Percentiles rank a stretch among this genome's conserved stretches.
These are phyloP conservation scores for Beauveria rudraprayagi DNA, from an alignment of 2,329 filamentous ascomycete genomes.

Conservation along the genomic window DNA sequence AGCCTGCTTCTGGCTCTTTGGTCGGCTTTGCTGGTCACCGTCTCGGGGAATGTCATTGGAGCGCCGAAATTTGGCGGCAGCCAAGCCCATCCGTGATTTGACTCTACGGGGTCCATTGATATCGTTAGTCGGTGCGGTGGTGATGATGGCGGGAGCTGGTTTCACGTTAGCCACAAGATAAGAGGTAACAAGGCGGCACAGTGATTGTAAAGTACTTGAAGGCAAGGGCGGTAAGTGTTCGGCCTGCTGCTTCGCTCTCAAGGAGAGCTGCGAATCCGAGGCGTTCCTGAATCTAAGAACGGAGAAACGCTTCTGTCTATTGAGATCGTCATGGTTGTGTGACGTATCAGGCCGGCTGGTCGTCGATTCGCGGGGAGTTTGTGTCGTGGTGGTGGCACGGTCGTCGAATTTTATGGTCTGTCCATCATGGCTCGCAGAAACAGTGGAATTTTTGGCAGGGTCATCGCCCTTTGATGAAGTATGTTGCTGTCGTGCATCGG, in stretches of 20 bases:
- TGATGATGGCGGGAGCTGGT: slow-evolving; percentile 70
- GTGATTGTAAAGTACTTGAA: slow-evolving; percentile 37
- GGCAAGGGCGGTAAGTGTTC: slow-evolving; percentile 49
- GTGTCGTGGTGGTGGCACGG: slow-evolving; percentile 16
- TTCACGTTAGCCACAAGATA: slow-evolving; percentile 18
- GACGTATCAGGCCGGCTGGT: slow-evolving; percentile 37
- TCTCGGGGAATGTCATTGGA: slow-evolving; percentile 39
- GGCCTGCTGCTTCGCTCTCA: slow-evolving; percentile 62
- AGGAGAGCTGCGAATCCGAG: slow-evolving; percentile 81
- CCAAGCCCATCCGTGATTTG: slow-evolving; percentile 45
- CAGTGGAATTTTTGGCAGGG: background rate
- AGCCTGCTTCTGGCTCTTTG: slow-evolving; percentile 14
- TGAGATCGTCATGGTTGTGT: slow-evolving; percentile 45
- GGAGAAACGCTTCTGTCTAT: slow-evolving; percentile 54
- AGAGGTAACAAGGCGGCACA: slow-evolving; percentile 11
- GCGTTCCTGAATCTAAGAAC: slow-evolving; percentile 84
- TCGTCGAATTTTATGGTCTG: slow-evolving; percentile 9
- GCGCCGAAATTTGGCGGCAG: slow-evolving; percentile 42
- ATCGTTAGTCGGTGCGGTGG: slow-evolving; percentile 75
- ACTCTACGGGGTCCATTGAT: slow-evolving; percentile 46
- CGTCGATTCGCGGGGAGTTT: slow-evolving; percentile 18
- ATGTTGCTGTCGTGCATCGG: slow-evolving; percentile 44
- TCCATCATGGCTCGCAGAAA: slow-evolving; percentile 9
- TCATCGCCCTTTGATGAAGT: background rate
- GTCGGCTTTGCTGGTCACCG: background rate